Percentiles rank a stretch among this genome's conserved stretches.
Conservation (phyloP, 108 stramenopile species). For the Aurantiochytrium sp. region DNA sequence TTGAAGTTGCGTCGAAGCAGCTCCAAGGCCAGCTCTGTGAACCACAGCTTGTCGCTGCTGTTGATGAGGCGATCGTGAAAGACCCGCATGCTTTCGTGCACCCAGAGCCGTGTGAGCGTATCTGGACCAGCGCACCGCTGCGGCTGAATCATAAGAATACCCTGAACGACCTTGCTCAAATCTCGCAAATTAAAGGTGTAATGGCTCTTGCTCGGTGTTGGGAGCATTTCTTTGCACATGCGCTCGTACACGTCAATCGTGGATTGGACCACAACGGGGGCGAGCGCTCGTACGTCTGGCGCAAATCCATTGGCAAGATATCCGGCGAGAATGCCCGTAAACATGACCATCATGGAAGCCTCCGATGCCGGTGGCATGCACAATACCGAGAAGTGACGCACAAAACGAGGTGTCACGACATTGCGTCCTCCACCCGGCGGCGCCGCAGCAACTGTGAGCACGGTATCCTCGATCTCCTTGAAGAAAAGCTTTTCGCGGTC, state of each 20-base stretch:
- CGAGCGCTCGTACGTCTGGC: constrained; percentile 24
- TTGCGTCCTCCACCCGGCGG: constrained; percentile 59
- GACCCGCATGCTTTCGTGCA: constrained; percentile 46
- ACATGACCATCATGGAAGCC: constrained; percentile 37
- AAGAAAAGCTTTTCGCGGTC: constrained; percentile 45
- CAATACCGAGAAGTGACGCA: constrained; percentile 45
- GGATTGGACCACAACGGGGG: constrained; percentile 32
- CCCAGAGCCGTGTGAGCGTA: constrained; percentile 36
- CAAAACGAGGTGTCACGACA: constrained; percentile 44
- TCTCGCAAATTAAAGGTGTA: constrained; percentile 57
- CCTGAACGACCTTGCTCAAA: constrained; percentile 48
- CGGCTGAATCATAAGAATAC: constrained; percentile 41
- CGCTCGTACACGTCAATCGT: constrained; percentile 45
- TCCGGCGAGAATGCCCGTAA: constrained; percentile 38
- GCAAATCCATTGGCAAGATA: constrained; percentile 20
- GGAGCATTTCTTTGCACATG: constrained; percentile 38
- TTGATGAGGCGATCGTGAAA: constrained; percentile 52
- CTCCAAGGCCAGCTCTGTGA: constrained; percentile 24
- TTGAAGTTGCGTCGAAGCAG: constrained; percentile 22
- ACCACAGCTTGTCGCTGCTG: constrained; percentile 43
- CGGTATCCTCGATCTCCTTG: constrained; percentile 39
- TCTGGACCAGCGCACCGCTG: background rate
- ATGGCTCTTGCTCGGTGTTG: constrained; percentile 54
- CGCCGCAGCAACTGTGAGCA: constrained; percentile 42
- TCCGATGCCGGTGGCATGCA: background rate